Evolutionary conservation across 2,329 filamentous ascomycete species (phyloP).

Genomic region (Thermothelomyces thermophilus): DNA sequence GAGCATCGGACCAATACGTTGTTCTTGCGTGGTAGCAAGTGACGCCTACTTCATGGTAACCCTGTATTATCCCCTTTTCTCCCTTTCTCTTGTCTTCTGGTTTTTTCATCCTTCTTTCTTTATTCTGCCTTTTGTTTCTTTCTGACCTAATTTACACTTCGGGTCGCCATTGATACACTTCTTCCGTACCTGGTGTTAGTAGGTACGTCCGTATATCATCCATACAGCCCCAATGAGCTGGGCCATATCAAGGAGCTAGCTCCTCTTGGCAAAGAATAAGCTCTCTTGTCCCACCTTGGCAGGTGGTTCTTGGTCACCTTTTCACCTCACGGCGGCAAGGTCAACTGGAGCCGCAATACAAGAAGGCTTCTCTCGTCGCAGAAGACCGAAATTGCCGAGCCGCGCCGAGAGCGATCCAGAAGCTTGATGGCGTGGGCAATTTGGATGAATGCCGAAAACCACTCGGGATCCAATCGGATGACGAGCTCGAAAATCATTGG

Average conservation of each 20-base stretch:
- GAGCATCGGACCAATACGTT: too few relatives aligned
- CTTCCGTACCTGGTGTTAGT: too few relatives aligned
- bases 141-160: too few relatives aligned
- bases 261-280: not conserved
- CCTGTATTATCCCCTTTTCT: too few relatives aligned
- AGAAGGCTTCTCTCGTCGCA: not conserved
- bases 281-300: not conserved
- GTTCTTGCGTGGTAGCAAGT: too few relatives aligned
- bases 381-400: constrained; percentile 17
- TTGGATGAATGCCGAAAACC: constrained; percentile 21
- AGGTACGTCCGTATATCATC: too few relatives aligned
- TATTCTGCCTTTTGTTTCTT: too few relatives aligned
- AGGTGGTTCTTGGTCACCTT: not conserved
- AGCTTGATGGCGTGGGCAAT: constrained; percentile 16
- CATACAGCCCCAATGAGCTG: not conserved
- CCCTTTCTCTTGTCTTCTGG: too few relatives aligned
- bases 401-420: not conserved
- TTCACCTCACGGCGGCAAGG: not conserved
- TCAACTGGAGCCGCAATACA: not conserved
- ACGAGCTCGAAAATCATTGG: not conserved
- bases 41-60: too few relatives aligned
- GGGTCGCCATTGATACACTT: too few relatives aligned
- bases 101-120: too few relatives aligned
- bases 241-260: not conserved
- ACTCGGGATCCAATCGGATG: constrained; percentile 8